phyloP scores from a whole-genome alignment of 176 grass and related monocot genomes.

The Musa acuminata region DNA sequence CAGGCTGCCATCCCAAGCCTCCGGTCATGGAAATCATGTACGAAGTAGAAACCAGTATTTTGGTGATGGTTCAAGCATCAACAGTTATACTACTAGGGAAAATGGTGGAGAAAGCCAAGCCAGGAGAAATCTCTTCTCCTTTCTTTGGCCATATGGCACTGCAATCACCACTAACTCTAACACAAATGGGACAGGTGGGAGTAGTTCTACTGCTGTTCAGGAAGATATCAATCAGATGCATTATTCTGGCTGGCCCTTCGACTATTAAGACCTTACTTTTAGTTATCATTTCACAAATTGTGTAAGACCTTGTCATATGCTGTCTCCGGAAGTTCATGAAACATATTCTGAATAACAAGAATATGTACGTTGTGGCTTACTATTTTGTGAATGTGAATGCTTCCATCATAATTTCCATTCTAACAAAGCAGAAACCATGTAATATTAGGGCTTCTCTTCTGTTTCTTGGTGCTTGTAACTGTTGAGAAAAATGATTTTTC shows the following conservation, averaged over 20 bases:
- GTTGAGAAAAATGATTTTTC: too few relatives aligned
- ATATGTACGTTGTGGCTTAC: too few relatives aligned
- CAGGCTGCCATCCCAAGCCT: constrained; percentile 11
- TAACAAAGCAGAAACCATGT: too few relatives aligned
- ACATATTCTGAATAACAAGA: neutral
- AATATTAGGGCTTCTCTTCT: too few relatives aligned
- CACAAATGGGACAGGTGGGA: neutral
- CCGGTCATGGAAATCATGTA: neutral
- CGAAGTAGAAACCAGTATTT: neutral
- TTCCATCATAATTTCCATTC: too few relatives aligned
- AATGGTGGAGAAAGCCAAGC: constrained; percentile 6
- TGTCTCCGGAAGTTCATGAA: neutral
- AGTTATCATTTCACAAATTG: neutral
- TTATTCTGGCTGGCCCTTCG: constrained; percentile 24
- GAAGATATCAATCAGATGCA: constrained; percentile 22
- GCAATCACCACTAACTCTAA: constrained; percentile 2
- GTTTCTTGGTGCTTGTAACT: too few relatives aligned
- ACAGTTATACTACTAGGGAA: neutral
- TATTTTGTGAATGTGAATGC: too few relatives aligned
- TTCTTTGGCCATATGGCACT: constrained; percentile 10
- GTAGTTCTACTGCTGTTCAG: constrained; percentile 6
- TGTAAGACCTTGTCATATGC: neutral
- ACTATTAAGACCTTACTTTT: constrained; percentile 15
- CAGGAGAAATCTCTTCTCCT: constrained; percentile 18
- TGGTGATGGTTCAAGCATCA: neutral